These are phyloP conservation scores for Nitzschia inconspicua DNA, from an alignment of 108 stramenopile genomes.

Conservation along the genomic window DNA sequence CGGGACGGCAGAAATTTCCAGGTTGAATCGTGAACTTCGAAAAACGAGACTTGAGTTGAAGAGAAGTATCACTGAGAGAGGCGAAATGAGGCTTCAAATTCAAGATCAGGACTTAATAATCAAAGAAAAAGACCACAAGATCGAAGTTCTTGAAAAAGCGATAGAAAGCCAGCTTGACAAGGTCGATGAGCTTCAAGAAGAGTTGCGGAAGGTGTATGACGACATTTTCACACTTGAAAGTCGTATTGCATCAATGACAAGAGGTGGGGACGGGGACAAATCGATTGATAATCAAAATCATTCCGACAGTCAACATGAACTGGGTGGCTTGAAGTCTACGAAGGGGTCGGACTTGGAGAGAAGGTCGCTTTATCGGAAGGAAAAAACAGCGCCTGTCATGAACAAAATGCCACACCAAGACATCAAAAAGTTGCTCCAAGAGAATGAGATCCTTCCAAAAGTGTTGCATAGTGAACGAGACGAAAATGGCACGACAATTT, in stretches of 20 bases:
- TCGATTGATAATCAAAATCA: no score
- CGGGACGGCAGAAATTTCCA: conserved; percentile 13
- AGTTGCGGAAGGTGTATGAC: conserved; percentile 16
- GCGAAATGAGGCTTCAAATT: conserved; percentile 10
- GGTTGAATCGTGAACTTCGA: conserved; percentile 10
- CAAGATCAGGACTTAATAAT: conserved; percentile 3
- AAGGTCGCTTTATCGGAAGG: no score
- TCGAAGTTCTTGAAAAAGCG: conserved; percentile 21
- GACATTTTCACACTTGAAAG: conserved; percentile 19
- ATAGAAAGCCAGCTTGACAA: conserved; percentile 24
- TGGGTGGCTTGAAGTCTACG: no score
- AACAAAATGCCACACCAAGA: background rate
- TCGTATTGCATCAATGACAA: no score
- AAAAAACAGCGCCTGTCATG: no score
- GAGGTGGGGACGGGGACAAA: no score
- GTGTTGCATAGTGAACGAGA: conserved; percentile 3
- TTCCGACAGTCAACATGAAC: no score
- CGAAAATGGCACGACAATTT: background rate
- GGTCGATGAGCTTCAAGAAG: conserved; percentile 22
- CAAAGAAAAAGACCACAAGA: conserved; percentile 7
- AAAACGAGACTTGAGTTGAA: conserved; percentile 16
- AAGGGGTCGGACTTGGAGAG: no score
- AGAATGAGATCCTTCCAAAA: conserved; percentile 4
- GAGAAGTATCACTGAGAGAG: conserved; percentile 11
- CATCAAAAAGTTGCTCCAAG: conserved; percentile 4